Base-by-base conservation (phyloP, 2,329 filamentous ascomycete species). In the Xenoacremonium recifei region DNA sequence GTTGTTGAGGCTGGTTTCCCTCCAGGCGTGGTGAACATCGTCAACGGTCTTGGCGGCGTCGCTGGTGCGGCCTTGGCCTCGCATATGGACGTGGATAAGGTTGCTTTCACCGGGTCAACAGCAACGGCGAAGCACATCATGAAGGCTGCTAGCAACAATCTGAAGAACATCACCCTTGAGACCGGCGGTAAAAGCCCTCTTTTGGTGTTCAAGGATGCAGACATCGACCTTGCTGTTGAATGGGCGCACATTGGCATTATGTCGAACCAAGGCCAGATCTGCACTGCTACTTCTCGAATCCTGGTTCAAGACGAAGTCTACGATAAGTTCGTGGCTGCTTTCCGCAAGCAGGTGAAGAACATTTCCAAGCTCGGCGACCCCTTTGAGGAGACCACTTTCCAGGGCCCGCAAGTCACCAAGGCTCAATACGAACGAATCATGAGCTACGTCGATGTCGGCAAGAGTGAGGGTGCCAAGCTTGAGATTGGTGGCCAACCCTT, bases 31-130 rank as follows among this genome's bases (percentile, higher is more conserved):
- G 65, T 91, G 52, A 90, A 91, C 63, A 76, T 91, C 44, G 61
- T 89, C 44, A 89, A 88, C 50, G 87, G 87, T 1, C 73, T 80
- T 45, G 86, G 86, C 19, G 72, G 72, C 30, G 80, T 81, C 35
- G 82, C 85, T 1, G 87, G 87, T 10, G 73, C 80, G 3, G 82
- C 85, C 1, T 72, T 90, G 15, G 82, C 81, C 2, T 72, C 74
- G 34, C 87, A 91, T 60, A 65, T 79, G n/a, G 77, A 76, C 35
- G 75, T 91, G 21, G 82, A 88, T 59, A 90, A 90, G 70, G 73
- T 91, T 45, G 84, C 86, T 2, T 91, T 91, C 53, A 91, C 87
- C 0, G 87, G 87, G 31, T 86, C 81, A 7, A 90, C 87, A 1
- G 69, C 70, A 3, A 90, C 85, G 0, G 87, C 82, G 13, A 79